Conservation (phyloP, 1,139 yeast genomes). For the Taphrina sp. region DNA sequence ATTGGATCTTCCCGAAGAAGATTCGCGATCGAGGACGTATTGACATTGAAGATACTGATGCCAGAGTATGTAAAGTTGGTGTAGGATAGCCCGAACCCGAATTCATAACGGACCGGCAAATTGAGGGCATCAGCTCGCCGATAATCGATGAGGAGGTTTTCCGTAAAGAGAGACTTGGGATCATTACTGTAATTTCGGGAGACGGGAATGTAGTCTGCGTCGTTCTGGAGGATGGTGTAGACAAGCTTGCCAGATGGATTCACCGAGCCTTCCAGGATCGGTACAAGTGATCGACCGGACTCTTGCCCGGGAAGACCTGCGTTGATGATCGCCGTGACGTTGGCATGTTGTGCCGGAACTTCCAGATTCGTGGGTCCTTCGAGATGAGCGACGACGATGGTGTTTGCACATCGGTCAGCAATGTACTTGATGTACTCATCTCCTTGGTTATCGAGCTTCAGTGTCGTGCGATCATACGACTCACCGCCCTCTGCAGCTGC, state of each 20-base stretch:
- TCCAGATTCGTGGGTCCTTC: conserved; percentile 64
- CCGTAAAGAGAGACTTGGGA: conserved; percentile 49
- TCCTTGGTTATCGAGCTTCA: conserved; percentile 60
- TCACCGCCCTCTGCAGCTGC: conserved; percentile 57
- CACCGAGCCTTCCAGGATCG: conserved; percentile 56
- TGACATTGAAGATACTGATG: conserved; percentile 2
- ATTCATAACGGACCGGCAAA: conserved; percentile 58
- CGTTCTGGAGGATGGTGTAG: conserved; percentile 59
- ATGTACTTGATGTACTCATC: conserved; percentile 55
- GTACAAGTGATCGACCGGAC: conserved; percentile 52
- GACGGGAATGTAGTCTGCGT: conserved; percentile 50
- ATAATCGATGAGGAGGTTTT: conserved; percentile 50
- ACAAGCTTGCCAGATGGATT: conserved; percentile 65
- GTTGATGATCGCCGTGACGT: conserved; percentile 57
- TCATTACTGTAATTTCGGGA: conserved; percentile 31
- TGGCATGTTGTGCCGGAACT: conserved; percentile 57
- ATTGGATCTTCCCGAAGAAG: conserved; percentile 1
- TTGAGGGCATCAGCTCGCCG: conserved; percentile 56
- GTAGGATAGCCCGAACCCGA: conserved; percentile 62
- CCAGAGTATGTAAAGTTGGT: conserved; percentile 48
- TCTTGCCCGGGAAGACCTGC: conserved; percentile 62
- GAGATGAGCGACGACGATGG: conserved; percentile 58
- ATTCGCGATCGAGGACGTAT: background rate
- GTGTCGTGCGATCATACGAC: conserved; percentile 60
- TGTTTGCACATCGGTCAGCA: conserved; percentile 53